Evolutionary conservation across 306 rosid genomes (phyloP), one percentile per base, ranked within the genome.

Genomic region (Citrullus mucosospermus): DNA sequence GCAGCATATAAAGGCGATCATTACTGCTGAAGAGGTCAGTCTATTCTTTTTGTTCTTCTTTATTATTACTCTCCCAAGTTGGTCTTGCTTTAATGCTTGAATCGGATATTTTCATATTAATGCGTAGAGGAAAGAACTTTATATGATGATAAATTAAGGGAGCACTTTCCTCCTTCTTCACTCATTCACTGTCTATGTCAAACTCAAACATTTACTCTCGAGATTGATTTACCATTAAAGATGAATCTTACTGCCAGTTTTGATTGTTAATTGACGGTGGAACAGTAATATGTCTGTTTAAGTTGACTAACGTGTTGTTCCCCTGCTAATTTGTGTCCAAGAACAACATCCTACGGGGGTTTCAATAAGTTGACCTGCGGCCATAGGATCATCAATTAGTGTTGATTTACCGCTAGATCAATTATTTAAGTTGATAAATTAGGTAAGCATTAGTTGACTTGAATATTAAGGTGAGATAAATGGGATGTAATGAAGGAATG

Each of bases 1-100:
- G 39, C 97, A 95, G 98, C 98, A 95, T 86, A 90, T 92, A 84
- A 95, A 95, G 81, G 98, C 98, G 48, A 92, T 95, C 70, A 95
- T 95, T 80, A 95, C 98, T 0, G 96, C 98, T 14, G 97, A 95
- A 43, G 98, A 95, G 97, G 98, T 95, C 81, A 38, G 88, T 62
- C 34, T 53, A 43, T 82, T 66, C 82, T 1, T 83, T 77, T 28
- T 28, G 30, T 34, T 79, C 72, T 66, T 66, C 46, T 66, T 9
- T 39, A 15, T 63, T 63, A 15, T 17, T 38, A 10, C 41, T 28
- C 34, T 46, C 22, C 50, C 55, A 14, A 25, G 10, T 48, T 71
- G 77, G 58, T 30, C 9, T 50, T 71, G 22, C 51, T 71, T 71
- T 46, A 6, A 14, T 71, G 59, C 36, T 22, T 71, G 39, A 70